Conservation (phyloP, 2,329 filamentous ascomycete genomes). For the Xylaria multiplex region DNA sequence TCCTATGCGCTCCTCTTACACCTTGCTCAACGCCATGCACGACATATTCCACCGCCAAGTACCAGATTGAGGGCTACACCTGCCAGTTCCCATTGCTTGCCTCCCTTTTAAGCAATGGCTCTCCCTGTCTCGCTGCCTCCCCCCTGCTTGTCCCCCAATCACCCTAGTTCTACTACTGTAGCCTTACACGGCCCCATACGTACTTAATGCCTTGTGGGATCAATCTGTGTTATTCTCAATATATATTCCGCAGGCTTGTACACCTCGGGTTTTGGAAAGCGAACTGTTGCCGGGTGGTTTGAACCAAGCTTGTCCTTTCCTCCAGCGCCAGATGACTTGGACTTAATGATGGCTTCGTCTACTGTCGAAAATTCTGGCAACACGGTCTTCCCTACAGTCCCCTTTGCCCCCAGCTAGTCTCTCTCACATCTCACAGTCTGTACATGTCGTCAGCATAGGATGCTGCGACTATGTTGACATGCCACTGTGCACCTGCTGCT, state of each 20-base stretch:
- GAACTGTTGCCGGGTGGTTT: conserved; percentile 38
- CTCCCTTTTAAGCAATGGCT: conserved; percentile 17
- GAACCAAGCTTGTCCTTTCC: conserved; percentile 31
- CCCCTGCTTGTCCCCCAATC: conserved; percentile 13
- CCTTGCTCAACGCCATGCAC: conserved; percentile 30
- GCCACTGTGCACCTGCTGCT: conserved; percentile 10
- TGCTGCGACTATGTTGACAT: conserved; percentile 42
- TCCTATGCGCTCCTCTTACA: conserved; percentile 50
- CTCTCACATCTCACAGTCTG: not conserved
- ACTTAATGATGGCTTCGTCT: conserved; percentile 42
- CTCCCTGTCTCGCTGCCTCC: conserved; percentile 24
- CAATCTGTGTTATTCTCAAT: conserved; percentile 14
- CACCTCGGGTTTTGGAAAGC: conserved; percentile 20
- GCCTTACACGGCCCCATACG: conserved; percentile 24
- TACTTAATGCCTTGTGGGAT: conserved; percentile 18
- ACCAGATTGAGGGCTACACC: conserved; percentile 22
- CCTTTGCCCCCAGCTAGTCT: not conserved
- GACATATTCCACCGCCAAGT: conserved; percentile 29
- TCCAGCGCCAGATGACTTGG: conserved; percentile 37
- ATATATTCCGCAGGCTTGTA: conserved; percentile 18
- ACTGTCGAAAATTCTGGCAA: conserved; percentile 23
- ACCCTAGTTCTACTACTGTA: conserved; percentile 23
- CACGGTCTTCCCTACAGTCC: conserved; percentile 19
- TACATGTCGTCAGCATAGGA: conserved; percentile 22
- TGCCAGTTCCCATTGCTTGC: conserved; percentile 30